Evolutionary conservation across 352 stramenopile genomes (phyloP), one percentile per base, ranked within the genome.

Genomic region (Aphanomyces invadans): DNA sequence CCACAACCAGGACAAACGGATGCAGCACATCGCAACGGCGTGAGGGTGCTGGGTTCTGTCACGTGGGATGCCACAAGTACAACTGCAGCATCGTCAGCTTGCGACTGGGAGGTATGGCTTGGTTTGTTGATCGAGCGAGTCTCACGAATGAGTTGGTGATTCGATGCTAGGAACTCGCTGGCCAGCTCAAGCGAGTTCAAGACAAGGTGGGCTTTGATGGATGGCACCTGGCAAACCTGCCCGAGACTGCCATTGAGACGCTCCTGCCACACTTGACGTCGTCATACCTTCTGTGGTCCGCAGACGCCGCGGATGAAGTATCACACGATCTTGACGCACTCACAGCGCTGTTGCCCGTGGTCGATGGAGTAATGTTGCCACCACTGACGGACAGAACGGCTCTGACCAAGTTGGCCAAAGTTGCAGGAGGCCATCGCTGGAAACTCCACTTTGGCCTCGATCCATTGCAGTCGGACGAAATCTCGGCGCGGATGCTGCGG

Each of bases 1-100:
- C 60, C 60, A 3, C 11, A 3, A n/a, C 26, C n/a, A 10, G 60
- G 39, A 4, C 57, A 28, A 28, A 29, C 57, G 21, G 60, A 67
- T 52, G 60, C 42, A n/a, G 60, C 60, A 17, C 60, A 67, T 48
- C 28, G 39, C 45, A 67, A 67, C 29, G 60, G 60, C 26, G 60
- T 67, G 4, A 5, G n/a, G 3, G 60, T 67, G 1, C 15, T 67
- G 7, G 60, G 17, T 0, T 48, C 60, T 4, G 21, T 67, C 15
- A 48, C 45, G 29, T 67, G 60, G 60, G 2, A 12, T 15, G 12
- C 55, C 36, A 53, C 55, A 38, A 48, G 17, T 31, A n/a, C n/a
- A n/a, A n/a, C n/a, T n/a, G n/a, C n/a, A n/a, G n/a, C n/a, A n/a
- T n/a, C n/a, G n/a, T n/a, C n/a, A n/a, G n/a, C 21, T 38, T 42